phyloP scores from a whole-genome alignment of 2,329 filamentous ascomycete species.

The Triangularia setosa region DNA sequence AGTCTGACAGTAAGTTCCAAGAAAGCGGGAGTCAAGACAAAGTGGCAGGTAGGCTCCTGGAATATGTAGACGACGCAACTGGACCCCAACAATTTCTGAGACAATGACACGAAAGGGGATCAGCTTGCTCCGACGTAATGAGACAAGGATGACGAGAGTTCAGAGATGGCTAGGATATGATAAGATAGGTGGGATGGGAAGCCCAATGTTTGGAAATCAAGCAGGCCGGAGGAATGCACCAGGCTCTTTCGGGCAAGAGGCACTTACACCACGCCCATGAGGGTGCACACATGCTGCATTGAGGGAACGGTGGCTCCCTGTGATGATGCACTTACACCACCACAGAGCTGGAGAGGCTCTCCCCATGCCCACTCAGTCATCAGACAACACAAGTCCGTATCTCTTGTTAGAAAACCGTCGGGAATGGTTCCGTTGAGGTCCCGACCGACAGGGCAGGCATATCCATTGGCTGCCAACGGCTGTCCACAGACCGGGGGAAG shows the following conservation, averaged over 20 bases:
- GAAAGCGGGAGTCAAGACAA: background rate
- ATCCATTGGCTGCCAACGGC: constrained; percentile 18
- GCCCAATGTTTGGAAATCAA: background rate
- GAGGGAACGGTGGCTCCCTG: background rate
- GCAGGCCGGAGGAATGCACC: background rate
- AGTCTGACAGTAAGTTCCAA: background rate
- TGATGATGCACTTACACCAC: constrained; percentile 7
- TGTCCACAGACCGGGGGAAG: constrained; percentile 7
- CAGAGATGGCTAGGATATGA: background rate
- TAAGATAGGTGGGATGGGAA: background rate
- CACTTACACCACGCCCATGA: background rate
- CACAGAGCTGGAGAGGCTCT: constrained; percentile 2
- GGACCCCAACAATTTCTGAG: background rate
- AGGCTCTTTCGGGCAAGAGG: background rate
- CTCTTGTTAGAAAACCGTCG: constrained; percentile 10
- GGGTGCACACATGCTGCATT: background rate
- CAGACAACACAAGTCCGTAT: background rate
- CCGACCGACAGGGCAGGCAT: constrained; percentile 7
- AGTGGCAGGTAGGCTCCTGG: background rate
- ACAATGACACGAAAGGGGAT: background rate
- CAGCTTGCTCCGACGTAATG: background rate
- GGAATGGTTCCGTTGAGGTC: constrained; percentile 11
- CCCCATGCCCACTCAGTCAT: background rate
- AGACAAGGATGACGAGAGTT: background rate
- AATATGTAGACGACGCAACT: background rate